phyloP scores from a whole-genome alignment of 371 early-diverging fungal species.

The Saksenaea oblongispora region DNA sequence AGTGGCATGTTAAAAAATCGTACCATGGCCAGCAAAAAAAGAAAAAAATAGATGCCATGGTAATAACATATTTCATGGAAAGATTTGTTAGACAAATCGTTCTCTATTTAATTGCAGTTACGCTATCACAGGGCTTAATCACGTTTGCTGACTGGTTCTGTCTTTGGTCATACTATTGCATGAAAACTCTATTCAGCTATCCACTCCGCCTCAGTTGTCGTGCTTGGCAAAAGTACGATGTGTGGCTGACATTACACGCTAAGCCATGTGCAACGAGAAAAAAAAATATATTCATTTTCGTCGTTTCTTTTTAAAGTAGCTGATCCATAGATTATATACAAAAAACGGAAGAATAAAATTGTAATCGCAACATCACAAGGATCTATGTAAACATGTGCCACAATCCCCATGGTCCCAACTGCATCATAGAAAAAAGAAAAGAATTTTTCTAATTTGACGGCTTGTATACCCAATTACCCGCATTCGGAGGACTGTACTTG shows the following conservation, averaged over 20 bases:
- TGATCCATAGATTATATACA: background rate
- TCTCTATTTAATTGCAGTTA: too few relatives aligned
- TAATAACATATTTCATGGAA: too few relatives aligned
- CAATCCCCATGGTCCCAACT: background rate
- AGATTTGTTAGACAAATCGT: too few relatives aligned
- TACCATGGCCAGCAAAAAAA: too few relatives aligned
- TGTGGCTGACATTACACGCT: too few relatives aligned
- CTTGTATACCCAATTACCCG: constrained; percentile 46
- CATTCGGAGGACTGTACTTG: constrained; percentile 37
- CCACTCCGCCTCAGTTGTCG: background rate
- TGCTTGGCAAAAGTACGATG: background rate
- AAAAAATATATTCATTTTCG: background rate
- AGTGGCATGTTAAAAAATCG: too few relatives aligned
- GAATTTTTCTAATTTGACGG: background rate
- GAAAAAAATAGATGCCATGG: too few relatives aligned
- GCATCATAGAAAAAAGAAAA: background rate
- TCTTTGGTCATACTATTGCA: background rate
- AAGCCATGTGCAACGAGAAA: background rate
- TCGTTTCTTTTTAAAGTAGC: background rate
- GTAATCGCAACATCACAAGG: background rate
- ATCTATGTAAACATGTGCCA: background rate
- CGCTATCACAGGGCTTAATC: background rate
- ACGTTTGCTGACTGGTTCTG: background rate
- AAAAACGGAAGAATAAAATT: background rate
- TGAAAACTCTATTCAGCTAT: background rate